Conservation (phyloP, 2,329 filamentous ascomycete species). For the Talaromyces marneffei region DNA sequence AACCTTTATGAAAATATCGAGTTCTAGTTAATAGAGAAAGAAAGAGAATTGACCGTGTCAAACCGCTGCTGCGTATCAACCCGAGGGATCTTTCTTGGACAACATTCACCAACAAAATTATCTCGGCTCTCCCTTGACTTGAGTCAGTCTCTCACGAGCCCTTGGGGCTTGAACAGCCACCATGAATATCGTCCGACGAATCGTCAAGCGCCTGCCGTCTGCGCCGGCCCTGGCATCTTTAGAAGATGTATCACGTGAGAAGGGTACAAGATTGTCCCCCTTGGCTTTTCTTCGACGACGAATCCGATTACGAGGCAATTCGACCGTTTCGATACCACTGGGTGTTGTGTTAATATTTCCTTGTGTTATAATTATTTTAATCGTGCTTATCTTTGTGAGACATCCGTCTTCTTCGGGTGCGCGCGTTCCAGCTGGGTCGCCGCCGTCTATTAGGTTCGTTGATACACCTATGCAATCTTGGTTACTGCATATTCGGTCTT, state of each 20-base stretch:
- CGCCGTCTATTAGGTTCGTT: constrained; percentile 79
- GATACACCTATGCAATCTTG: no score
- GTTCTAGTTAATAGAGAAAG: not conserved
- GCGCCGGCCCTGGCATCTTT: constrained; percentile 40
- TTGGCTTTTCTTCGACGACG: constrained; percentile 80
- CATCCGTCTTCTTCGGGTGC: constrained; percentile 79
- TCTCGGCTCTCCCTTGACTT: constrained; percentile 14
- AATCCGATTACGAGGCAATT: constrained; percentile 84
- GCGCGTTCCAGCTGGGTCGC: constrained; percentile 79
- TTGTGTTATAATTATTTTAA: constrained; percentile 81
- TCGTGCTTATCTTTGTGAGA: constrained; percentile 80
- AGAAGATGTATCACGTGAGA: constrained; percentile 43
- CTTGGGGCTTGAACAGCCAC: constrained; percentile 21
- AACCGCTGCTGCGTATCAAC: not conserved
- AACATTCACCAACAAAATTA: constrained; percentile 8
- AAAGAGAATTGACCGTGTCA: not conserved
- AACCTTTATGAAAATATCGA: not conserved
- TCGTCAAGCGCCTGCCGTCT: constrained; percentile 48
- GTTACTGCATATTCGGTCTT: not conserved
- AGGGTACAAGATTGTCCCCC: constrained; percentile 41
- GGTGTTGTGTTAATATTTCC: constrained; percentile 92
- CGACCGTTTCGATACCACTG: constrained; percentile 83
- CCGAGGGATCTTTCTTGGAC: not conserved
- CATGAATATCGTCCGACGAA: constrained; percentile 51
- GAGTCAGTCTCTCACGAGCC: constrained; percentile 18